These are phyloP conservation scores for Lathyrus sativus DNA, from an alignment of 306 rosid species.

Conservation along the genomic window DNA sequence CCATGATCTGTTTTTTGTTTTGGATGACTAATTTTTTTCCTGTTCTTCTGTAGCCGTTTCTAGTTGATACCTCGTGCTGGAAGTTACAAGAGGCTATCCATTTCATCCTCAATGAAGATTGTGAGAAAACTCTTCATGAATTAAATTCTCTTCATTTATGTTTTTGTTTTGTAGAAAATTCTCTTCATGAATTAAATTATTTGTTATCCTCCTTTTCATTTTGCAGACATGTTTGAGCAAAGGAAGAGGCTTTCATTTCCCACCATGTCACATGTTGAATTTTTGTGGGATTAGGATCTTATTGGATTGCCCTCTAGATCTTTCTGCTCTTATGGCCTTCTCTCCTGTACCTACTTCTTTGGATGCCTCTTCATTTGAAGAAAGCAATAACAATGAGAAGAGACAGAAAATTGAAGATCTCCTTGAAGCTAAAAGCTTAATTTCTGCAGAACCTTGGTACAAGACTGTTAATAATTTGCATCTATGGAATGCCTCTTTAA, in stretches of 20 bases:
- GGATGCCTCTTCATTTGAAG: constrained; percentile 34
- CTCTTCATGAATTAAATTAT: background rate
- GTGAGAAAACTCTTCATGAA: constrained; percentile 32
- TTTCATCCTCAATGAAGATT: constrained; percentile 45
- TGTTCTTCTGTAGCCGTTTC: constrained; percentile 5
- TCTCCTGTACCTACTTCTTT: constrained; percentile 65
- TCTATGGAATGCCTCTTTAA: constrained; percentile 62
- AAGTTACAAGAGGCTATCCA: constrained; percentile 18
- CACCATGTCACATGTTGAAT: constrained; percentile 77
- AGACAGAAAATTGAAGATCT: constrained; percentile 55
- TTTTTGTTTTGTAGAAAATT: background rate
- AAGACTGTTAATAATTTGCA: constrained; percentile 67
- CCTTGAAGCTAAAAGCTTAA: constrained; percentile 51
- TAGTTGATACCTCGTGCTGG: background rate
- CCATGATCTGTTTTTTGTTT: too few species aligned
- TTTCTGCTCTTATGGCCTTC: constrained; percentile 71
- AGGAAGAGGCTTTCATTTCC: constrained; percentile 73
- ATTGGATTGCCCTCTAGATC: constrained; percentile 82
- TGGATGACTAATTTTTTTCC: too few species aligned
- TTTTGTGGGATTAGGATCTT: constrained; percentile 74
- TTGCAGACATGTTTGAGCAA: constrained; percentile 75
- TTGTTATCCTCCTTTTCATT: constrained; percentile 4
- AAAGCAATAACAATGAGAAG: constrained; percentile 34
- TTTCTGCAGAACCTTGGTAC: constrained; percentile 78
- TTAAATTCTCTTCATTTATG: constrained; percentile 8